These are phyloP conservation scores for Ophiostoma ulmi DNA, from an alignment of 2,329 filamentous ascomycete genomes.

Conservation along the genomic window DNA sequence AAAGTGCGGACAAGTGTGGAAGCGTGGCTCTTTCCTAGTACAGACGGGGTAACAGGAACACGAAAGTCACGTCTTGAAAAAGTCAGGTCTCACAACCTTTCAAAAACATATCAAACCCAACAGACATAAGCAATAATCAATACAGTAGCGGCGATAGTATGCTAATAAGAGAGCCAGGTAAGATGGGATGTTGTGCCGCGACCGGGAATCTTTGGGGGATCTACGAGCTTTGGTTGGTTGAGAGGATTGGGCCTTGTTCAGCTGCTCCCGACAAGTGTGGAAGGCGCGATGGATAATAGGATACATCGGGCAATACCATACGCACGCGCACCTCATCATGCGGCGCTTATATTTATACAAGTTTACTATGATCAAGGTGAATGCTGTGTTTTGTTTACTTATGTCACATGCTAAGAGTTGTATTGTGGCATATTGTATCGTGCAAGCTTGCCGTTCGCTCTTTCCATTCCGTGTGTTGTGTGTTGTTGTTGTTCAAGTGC, in stretches of 20 bases:
- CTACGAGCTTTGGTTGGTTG: neutral
- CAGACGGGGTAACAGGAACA: neutral
- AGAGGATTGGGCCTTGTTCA: neutral
- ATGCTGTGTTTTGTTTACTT: neutral
- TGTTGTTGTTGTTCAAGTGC: neutral
- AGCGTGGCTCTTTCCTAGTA: neutral
- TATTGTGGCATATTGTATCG: neutral
- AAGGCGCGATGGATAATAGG: slow-evolving; percentile 3
- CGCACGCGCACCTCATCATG: neutral
- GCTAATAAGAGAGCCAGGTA: neutral
- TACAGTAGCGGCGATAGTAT: neutral
- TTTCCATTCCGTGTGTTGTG: neutral
- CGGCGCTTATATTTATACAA: neutral
- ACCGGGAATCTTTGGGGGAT: neutral
- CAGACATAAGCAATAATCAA: neutral
- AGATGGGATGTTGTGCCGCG: neutral
- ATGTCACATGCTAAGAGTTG: neutral
- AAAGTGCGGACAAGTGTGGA: neutral
- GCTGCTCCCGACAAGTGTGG: slow-evolving; percentile 1
- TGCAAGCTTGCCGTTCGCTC: neutral
- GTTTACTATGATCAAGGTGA: neutral
- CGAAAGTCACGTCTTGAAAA: neutral
- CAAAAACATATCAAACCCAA: neutral
- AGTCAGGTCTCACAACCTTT: neutral
- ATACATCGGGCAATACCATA: neutral